phyloP scores from a whole-genome alignment of 768 basidiomycete species.

The Coprinopsis sp. region DNA sequence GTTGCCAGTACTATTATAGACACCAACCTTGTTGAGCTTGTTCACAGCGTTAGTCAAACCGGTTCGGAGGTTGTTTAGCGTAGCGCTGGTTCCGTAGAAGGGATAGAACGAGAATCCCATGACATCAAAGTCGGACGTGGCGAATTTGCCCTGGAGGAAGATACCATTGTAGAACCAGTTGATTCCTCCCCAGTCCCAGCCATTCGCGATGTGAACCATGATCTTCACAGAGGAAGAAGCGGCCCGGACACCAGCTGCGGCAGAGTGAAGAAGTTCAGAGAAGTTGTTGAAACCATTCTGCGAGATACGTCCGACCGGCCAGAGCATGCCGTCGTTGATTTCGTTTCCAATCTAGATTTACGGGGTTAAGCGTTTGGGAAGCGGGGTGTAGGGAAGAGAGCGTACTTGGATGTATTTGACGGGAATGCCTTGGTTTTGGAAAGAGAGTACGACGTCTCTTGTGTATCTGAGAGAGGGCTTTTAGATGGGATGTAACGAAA shows the following conservation, averaged over 20 bases:
- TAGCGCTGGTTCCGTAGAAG: constrained; percentile 58
- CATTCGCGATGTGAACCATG: constrained; percentile 59
- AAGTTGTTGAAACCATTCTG: constrained; percentile 45
- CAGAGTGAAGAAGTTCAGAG: constrained; percentile 59
- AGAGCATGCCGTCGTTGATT: constrained; percentile 60
- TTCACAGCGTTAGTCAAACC: constrained; percentile 48
- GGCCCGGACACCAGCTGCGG: constrained; percentile 47
- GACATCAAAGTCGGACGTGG: constrained; percentile 47
- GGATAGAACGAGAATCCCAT: constrained; percentile 66
- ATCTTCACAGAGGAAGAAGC: constrained; percentile 44
- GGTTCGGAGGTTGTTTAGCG: constrained; percentile 42
- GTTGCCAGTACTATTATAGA: background rate
- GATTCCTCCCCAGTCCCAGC: constrained; percentile 47
- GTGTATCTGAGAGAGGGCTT: constrained; percentile 39
- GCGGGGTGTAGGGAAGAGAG: background rate
- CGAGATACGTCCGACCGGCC: constrained; percentile 55
- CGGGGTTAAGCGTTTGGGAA: background rate
- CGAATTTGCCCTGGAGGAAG: constrained; percentile 49
- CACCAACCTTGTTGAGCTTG: constrained; percentile 42
- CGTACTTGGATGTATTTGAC: constrained; percentile 47
- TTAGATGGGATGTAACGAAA: background rate
- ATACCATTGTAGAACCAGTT: constrained; percentile 48
- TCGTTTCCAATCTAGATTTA: constrained; percentile 52
- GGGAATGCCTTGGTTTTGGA: constrained; percentile 49
- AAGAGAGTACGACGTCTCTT: constrained; percentile 44